Evolutionary conservation across 805 yeast species (phyloP).

Genomic region (Cyberlindnera lachancei): DNA sequence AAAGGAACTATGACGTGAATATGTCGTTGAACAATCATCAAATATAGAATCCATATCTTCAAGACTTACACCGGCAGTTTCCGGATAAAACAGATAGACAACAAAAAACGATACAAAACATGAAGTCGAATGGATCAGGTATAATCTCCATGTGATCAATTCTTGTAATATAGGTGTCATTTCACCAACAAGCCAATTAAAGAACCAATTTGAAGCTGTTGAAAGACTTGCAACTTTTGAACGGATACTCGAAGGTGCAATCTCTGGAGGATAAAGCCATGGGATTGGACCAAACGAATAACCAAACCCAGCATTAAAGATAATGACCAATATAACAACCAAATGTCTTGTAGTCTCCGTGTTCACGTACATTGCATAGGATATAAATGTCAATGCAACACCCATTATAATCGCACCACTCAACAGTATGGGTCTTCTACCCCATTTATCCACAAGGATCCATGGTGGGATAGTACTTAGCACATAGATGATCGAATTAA

Average conservation of each 20-base stretch:
- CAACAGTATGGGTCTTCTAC: constrained; percentile 76
- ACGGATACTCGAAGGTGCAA: constrained; percentile 75
- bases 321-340: constrained; percentile 70
- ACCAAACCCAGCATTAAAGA: constrained; percentile 81
- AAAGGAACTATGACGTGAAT: constrained; percentile 25
- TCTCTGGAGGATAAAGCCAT: constrained; percentile 83
- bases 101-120: constrained; percentile 68
- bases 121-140: constrained; percentile 72
- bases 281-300: constrained; percentile 94
- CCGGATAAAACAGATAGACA: constrained; percentile 74
- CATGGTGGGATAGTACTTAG: constrained; percentile 79
- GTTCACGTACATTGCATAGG: constrained; percentile 50
- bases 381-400: constrained; percentile 52
- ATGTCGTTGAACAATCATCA: constrained; percentile 50
- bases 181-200: constrained; percentile 88
- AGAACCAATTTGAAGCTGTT: constrained; percentile 90
- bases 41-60: constrained; percentile 92
- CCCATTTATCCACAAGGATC: constrained; percentile 88
- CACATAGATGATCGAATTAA: constrained; percentile 55
- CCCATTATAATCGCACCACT: constrained; percentile 82
- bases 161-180: constrained; percentile 83
- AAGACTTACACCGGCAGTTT: constrained; percentile 79
- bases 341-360: constrained; percentile 50
- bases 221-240: constrained; percentile 88
- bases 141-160: constrained; percentile 68